Evolutionary conservation across 768 basidiomycete species (phyloP), one percentile per base, ranked within the genome.

Genomic region (Auriscalpium orientale): DNA sequence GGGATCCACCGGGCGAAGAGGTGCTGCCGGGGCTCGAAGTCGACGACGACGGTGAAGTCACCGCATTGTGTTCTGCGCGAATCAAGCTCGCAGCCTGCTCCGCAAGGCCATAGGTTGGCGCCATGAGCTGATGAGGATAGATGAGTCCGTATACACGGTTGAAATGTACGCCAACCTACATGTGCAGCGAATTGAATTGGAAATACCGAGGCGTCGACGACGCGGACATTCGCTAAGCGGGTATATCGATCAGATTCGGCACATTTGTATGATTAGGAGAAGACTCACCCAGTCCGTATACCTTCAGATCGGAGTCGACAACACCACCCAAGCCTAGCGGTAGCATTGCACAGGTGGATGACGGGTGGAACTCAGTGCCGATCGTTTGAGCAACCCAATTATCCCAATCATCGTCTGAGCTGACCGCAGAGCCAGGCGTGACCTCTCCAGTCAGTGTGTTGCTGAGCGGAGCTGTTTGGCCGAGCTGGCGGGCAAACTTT

Each of bases 281-380:
- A 18, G 61, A 36, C 68, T 22, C 62, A 72, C 73, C 64, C 36
- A 71, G 56, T 15, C 83, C 83, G 66, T 84, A 81, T 2, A 84
- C 82, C 58, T 70, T 70, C n/a, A 85, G 69, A 46, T 77, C 68
- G 47, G 74, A 69, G 62, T 81, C 76, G 50, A 85, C 82, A 49
- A 85, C 83, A 49, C 83, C 83, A n/a, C 76, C 82, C 37, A 70
- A 68, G 33, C 65, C 65, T 56, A 69, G 69, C 2, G 83, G 81
- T 47, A 84, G 67, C 82, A 85, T 84, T 8, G 81, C 72, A 64
- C 77, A 79, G 6, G 82, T 77, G 28, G 75, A 75, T 35, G 74
- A 70, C 4, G 85, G 85, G 66, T 89, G 87, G 70, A 70, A 83
- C 70, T 85, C 80, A 9, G 81, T 82, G 8, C 73, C 69, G 15